These are phyloP conservation scores for Prorocentrum cordatum DNA, from an alignment of 169 alveolate species.

Conservation along the genomic window DNA sequence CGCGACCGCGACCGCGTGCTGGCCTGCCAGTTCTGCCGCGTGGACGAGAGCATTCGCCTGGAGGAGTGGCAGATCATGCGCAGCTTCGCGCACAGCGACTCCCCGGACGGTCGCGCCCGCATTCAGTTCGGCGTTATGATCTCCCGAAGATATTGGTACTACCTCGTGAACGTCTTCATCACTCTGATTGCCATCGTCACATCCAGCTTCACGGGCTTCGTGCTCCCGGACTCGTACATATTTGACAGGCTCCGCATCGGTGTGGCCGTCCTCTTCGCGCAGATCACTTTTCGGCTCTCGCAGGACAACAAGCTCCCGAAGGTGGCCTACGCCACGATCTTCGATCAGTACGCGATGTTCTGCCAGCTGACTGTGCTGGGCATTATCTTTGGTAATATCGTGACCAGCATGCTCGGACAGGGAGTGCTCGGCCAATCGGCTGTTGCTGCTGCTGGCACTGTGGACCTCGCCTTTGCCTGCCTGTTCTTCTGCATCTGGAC, in stretches of 20 bases:
- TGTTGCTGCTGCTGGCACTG: too few relatives aligned
- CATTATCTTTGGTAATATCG: conserved; percentile 45
- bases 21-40: conserved; percentile 25
- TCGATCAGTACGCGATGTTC: conserved; percentile 42
- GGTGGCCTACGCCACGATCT: conserved; percentile 58
- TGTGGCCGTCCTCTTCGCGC: conserved; percentile 49
- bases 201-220: conserved; percentile 27
- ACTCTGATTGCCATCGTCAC: conserved; percentile 19
- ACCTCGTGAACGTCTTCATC: conserved; percentile 29
- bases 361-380: conserved; percentile 30
- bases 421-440: too few relatives aligned
- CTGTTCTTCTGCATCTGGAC: too few relatives aligned
- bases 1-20: conserved; percentile 47
- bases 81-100: neutral
- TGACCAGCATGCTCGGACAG: too few relatives aligned
- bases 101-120: conserved; percentile 67
- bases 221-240: neutral
- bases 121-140: conserved; percentile 54
- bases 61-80: conserved; percentile 40
- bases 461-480: too few relatives aligned
- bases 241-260: conserved; percentile 45
- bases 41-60: conserved; percentile 15
- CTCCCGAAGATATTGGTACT: conserved; percentile 35
- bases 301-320: conserved; percentile 55
- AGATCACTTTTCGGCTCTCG: conserved; percentile 53